These are phyloP conservation scores for Microbotryomycetes sp. DNA, from an alignment of 1,284 basidiomycete species.

Conservation along the genomic window DNA sequence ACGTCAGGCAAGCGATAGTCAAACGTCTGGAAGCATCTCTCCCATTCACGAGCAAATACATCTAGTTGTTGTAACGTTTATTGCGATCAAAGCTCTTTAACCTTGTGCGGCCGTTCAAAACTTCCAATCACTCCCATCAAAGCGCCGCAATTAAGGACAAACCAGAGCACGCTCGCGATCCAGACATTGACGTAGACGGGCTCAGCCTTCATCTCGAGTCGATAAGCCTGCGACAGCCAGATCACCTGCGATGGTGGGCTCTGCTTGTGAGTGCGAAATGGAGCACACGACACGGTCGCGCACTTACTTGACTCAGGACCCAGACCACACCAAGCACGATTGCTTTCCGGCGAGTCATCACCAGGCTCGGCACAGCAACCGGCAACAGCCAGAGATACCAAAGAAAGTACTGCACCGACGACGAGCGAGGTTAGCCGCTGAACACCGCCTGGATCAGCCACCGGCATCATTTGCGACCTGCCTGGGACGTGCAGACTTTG, in stretches of 20 bases:
- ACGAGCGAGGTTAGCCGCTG: not conserved
- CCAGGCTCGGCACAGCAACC: conserved; percentile 62
- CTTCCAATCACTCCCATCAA: conserved; percentile 6
- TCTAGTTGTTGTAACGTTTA: too few relatives aligned
- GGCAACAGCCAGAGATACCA: conserved; percentile 95
- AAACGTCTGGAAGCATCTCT: too few relatives aligned
- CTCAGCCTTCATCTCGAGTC: conserved; percentile 75
- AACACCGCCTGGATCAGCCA: too few relatives aligned
- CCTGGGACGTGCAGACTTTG: conserved; percentile 96
- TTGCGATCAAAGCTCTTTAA: too few relatives aligned
- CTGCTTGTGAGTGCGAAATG: not conserved
- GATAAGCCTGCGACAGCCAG: conserved; percentile 80
- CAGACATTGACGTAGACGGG: conserved; percentile 68
- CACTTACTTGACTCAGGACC: conserved; percentile 57
- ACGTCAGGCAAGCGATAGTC: conserved; percentile 32
- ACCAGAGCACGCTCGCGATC: conserved; percentile 66
- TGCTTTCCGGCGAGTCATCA: conserved; percentile 49
- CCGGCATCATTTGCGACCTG: conserved; percentile 47
- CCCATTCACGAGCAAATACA: too few relatives aligned
- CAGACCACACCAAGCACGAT: conserved; percentile 56
- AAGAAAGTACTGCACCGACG: conserved; percentile 72
- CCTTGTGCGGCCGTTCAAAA: too few relatives aligned
- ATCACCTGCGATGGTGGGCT: conserved; percentile 50
- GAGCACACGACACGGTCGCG: not conserved
- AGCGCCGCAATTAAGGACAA: conserved; percentile 53